phyloP scores from a whole-genome alignment of 148 eudicot species.

The Chenopodium album region DNA sequence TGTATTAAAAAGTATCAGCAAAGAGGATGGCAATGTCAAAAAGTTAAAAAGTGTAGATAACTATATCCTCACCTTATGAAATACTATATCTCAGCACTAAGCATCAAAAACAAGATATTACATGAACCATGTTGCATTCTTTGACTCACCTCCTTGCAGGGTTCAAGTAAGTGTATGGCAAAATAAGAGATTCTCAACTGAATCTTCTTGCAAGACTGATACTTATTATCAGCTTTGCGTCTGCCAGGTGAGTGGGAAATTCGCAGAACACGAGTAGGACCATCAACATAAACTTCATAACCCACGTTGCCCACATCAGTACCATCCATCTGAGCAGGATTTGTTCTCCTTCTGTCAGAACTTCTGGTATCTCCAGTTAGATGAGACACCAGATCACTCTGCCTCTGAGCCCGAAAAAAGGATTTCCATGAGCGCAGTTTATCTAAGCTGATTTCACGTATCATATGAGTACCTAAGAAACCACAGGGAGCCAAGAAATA shows the following conservation, averaged over 20 bases:
- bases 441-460: constrained; percentile 92
- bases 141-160: constrained; percentile 52
- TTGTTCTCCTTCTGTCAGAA: constrained; percentile 36
- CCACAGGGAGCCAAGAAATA: constrained; percentile 11
- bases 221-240: constrained; percentile 36
- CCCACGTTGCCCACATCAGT: constrained; percentile 57
- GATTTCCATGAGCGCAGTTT: constrained; percentile 93
- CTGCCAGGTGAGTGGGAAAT: constrained; percentile 59
- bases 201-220: constrained; percentile 55
- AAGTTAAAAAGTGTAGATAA: not conserved
- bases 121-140: constrained; percentile 2
- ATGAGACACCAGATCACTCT: constrained; percentile 53
- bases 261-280: constrained; percentile 86
- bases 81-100: not conserved
- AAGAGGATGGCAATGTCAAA: not conserved
- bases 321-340: constrained; percentile 36
- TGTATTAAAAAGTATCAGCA: not conserved
- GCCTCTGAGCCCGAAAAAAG: constrained; percentile 56
- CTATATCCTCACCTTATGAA: not conserved
- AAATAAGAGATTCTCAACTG: constrained; percentile 64
- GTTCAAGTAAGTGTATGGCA: constrained; percentile 62
- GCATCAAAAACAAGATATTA: constrained; percentile 1
- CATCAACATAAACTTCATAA: constrained; percentile 82
- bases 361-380: constrained; percentile 43
- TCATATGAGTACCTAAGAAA: constrained; percentile 52